Percentiles rank a stretch among this genome's conserved stretches.
phyloP scores from a whole-genome alignment of 306 rosid genomes.

The Quillaja saponaria region DNA sequence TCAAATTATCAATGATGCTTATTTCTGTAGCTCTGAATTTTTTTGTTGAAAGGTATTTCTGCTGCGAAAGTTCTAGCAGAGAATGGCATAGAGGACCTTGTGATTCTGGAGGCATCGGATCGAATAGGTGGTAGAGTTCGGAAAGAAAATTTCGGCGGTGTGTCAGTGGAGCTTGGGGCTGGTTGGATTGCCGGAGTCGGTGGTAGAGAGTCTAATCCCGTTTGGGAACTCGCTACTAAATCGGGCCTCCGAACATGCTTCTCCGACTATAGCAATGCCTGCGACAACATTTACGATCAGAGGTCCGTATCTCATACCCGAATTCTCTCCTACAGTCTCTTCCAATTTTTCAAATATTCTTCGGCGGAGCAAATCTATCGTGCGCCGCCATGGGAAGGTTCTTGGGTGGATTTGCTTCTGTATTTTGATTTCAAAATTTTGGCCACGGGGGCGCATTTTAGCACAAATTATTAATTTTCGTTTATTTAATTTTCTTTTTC shows the following conservation, averaged over 20 bases:
- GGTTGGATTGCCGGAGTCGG: constrained; percentile 99
- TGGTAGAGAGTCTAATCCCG: constrained; percentile 71
- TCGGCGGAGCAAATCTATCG: neutral
- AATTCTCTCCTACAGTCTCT: neutral
- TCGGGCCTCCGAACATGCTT: constrained; percentile 73
- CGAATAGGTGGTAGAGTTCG: constrained; percentile 91
- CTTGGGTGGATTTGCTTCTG: neutral
- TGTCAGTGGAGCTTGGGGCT: constrained; percentile 90
- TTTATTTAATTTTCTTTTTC: neutral
- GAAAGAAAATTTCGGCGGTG: constrained; percentile 75
- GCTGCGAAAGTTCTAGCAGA: constrained; percentile 81
- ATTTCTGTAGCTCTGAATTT: neutral
- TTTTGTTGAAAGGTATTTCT: constrained; percentile 52
- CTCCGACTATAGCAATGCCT: constrained; percentile 94
- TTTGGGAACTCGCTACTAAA: constrained; percentile 82
- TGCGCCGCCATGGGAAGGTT: neutral
- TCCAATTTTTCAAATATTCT: neutral
- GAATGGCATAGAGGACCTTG: constrained; percentile 69
- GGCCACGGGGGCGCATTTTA: constrained; percentile 1
- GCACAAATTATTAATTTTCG: neutral
- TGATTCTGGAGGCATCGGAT: constrained; percentile 88
- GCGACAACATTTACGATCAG: constrained; percentile 82
- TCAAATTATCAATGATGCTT: neutral
- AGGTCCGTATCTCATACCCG: constrained; percentile 44
- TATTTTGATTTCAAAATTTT: neutral